These are phyloP conservation scores for Aechmea fasciata DNA, from an alignment of 176 grass and related monocot species.

Conservation along the genomic window DNA sequence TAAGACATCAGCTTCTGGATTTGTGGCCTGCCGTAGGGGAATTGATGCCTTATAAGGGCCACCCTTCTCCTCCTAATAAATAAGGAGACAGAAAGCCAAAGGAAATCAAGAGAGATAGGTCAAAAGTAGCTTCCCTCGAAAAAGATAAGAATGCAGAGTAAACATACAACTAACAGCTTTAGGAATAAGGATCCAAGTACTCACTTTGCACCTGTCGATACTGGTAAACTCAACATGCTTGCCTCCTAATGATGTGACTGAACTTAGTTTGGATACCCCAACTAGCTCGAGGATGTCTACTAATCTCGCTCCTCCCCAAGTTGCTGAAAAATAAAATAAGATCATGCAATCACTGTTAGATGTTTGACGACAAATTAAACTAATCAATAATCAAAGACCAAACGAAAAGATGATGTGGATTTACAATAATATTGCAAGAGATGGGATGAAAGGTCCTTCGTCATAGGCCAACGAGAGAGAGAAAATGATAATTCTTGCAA, in stretches of 20 bases:
- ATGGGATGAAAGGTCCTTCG: too few relatives aligned
- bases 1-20: conserved; percentile 93
- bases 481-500: too few relatives aligned
- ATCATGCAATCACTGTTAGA: too few relatives aligned
- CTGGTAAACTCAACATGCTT: conserved; percentile 85
- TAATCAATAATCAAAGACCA: too few relatives aligned
- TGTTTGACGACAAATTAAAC: too few relatives aligned
- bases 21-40: conserved; percentile 67
- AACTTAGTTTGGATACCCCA: conserved; percentile 50
- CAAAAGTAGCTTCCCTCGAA: not conserved
- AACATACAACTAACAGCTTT: not conserved
- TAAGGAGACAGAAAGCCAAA: conserved; percentile 3
- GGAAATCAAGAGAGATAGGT: not conserved
- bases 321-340: conserved; percentile 37
- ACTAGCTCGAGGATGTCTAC: conserved; percentile 72
- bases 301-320: conserved; percentile 85
- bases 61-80: conserved; percentile 86
- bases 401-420: too few relatives aligned
- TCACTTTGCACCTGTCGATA: conserved; percentile 81
- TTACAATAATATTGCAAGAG: too few relatives aligned
- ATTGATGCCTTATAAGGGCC: conserved; percentile 97
- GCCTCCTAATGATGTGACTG: conserved; percentile 67
- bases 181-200: not conserved
- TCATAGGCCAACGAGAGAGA: too few relatives aligned
- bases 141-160: not conserved